These are phyloP conservation scores for Metschnikowia peoriensis DNA, from an alignment of 805 yeast genomes.

Conservation along the genomic window DNA sequence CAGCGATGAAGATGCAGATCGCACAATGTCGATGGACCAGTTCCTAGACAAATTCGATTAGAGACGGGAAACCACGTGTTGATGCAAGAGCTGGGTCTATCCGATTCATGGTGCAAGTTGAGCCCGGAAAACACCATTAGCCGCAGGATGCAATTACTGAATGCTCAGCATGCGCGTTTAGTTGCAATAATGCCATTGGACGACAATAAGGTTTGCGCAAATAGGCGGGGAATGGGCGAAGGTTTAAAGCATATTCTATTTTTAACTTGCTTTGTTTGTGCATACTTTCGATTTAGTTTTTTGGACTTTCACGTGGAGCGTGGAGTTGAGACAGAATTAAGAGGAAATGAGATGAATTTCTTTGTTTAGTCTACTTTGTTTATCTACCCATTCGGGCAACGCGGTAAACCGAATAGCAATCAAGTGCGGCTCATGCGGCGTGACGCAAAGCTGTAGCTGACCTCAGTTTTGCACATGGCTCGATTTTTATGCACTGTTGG, in stretches of 20 bases:
- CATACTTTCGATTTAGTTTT: background rate
- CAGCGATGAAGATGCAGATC: slow-evolving; percentile 13
- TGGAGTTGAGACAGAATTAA: background rate
- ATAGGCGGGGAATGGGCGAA: background rate
- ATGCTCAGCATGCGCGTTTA: background rate
- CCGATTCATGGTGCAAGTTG: no score
- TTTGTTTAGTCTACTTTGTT: background rate
- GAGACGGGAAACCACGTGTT: background rate
- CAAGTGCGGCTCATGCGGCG: background rate
- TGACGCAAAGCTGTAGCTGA: background rate
- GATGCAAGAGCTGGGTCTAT: no score
- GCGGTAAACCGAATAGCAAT: background rate
- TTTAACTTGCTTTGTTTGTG: background rate
- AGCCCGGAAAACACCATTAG: background rate
- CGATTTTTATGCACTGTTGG: background rate
- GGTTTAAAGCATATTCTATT: background rate
- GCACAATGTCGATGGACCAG: slow-evolving; percentile 20
- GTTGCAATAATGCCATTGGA: background rate
- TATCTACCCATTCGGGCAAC: background rate
- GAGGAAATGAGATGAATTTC: no score
- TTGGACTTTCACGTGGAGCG: background rate
- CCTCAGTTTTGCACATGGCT: background rate
- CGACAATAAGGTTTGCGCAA: background rate
- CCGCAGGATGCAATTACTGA: background rate
- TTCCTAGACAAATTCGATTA: slow-evolving; percentile 9